These are phyloP conservation scores for Zymoseptoria pseudotritici DNA, from an alignment of 2,329 filamentous ascomycete species.

Conservation along the genomic window DNA sequence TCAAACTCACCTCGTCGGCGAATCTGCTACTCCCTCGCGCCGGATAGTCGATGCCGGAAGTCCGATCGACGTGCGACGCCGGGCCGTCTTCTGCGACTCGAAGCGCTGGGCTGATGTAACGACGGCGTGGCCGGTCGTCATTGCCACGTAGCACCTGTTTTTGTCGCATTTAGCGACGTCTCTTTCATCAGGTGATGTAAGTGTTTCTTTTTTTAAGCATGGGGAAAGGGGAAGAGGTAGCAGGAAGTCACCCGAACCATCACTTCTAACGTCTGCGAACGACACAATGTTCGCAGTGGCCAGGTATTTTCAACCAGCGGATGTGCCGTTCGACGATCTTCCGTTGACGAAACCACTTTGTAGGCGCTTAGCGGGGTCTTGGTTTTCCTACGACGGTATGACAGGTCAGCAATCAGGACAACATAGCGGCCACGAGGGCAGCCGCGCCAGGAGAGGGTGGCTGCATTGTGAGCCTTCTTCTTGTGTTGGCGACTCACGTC, in stretches of 20 bases:
- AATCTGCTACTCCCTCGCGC: not conserved
- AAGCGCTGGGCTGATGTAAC: not conserved
- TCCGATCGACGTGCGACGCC: not conserved
- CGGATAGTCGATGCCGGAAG: not conserved
- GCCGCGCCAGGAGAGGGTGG: not conserved
- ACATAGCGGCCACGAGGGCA: not conserved
- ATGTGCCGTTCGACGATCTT: slow-evolving; percentile 7
- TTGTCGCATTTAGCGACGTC: not conserved
- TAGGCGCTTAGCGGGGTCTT: slow-evolving; percentile 28
- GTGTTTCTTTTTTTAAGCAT: not conserved
- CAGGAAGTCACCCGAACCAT: not conserved
- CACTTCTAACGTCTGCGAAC: not conserved
- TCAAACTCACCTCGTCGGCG: not conserved
- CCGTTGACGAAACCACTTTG: slow-evolving; percentile 18
- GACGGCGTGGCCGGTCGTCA: not conserved
- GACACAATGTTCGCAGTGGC: not conserved
- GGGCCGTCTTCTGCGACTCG: not conserved
- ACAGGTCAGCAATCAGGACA: slow-evolving; percentile 1
- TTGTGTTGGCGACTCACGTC: slow-evolving; percentile 35
- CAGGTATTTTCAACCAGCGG: slow-evolving; percentile 9
- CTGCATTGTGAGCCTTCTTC: slow-evolving; percentile 1
- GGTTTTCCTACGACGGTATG: slow-evolving; percentile 19
- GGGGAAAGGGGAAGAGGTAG: not conserved
- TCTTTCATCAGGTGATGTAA: not conserved
- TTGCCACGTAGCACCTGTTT: not conserved